Percentiles rank a stretch among this genome's conserved stretches.
Evolutionary conservation across 2,329 filamentous ascomycete genomes (phyloP).

Genomic region (Phyllosticta ampelicida): DNA sequence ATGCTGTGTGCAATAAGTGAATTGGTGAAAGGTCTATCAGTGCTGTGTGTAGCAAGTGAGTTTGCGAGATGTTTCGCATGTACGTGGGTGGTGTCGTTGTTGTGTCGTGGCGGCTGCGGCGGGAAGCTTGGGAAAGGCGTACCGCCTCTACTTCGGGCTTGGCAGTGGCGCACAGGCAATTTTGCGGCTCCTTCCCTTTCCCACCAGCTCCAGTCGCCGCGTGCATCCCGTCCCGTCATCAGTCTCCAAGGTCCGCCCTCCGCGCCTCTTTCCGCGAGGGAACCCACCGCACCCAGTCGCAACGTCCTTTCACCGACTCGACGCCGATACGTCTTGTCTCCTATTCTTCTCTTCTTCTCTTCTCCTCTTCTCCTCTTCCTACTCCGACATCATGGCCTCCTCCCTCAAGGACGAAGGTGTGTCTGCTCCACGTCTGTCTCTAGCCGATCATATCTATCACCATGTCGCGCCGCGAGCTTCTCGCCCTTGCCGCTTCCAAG

Average conservation of each 20-base stretch:
- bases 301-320: not conserved
- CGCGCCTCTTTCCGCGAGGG: not conserved
- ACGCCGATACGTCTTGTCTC: not conserved
- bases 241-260: not conserved
- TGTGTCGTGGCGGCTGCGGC: not conserved
- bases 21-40: too few relatives aligned
- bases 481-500: conserved; percentile 13
- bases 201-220: not conserved
- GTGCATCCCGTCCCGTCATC: too few relatives aligned
- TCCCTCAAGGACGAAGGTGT: conserved; percentile 27
- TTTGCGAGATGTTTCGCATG: not conserved
- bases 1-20: too few relatives aligned
- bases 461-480: conserved; percentile 5
- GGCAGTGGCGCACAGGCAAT: not conserved
- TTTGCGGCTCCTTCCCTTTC: not conserved
- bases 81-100: not conserved
- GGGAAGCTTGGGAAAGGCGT: not conserved
- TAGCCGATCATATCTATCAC: conserved; percentile 2
- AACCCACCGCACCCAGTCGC: not conserved
- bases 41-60: too few relatives aligned
- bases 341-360: not conserved
- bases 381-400: conserved; percentile 20
- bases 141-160: not conserved
- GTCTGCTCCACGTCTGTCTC: conserved; percentile 12
- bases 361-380: not conserved